phyloP scores from a whole-genome alignment of 140 eudicot genomes.

The Anethum foeniculum region DNA sequence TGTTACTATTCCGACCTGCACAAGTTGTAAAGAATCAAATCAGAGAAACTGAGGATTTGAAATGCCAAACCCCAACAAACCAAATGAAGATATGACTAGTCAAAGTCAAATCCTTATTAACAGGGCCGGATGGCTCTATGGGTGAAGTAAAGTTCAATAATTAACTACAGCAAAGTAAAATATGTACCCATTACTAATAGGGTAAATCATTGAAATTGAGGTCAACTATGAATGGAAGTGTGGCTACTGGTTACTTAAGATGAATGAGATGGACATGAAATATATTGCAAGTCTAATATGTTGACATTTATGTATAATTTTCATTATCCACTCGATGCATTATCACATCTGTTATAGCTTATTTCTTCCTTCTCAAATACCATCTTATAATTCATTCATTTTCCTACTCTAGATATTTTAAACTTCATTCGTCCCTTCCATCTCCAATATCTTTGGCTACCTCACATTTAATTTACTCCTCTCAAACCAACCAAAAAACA shows the following conservation, averaged over 20 bases:
- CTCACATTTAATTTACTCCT: neutral
- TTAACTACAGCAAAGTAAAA: neutral
- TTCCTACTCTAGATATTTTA: neutral
- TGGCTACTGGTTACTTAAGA: neutral
- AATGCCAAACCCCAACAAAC: neutral
- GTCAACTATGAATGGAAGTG: neutral
- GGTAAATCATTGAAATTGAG: neutral
- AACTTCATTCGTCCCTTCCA: neutral
- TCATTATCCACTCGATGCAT: neutral
- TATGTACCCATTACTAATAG: neutral
- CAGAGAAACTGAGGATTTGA: neutral
- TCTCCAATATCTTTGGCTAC: neutral
- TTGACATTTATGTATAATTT: neutral
- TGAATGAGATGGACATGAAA: neutral
- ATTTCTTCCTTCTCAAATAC: neutral
- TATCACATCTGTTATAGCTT: neutral
- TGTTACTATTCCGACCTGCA: slow-evolving; percentile 71
- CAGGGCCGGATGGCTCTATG: neutral
- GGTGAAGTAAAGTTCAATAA: neutral
- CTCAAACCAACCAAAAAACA: neutral
- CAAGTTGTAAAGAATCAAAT: neutral
- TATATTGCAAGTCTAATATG: neutral
- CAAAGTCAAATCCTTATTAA: neutral
- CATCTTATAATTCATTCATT: neutral
- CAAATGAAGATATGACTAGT: neutral